phyloP scores from a whole-genome alignment of 139 green algal genomes.

The Coelastrella sp. region DNA sequence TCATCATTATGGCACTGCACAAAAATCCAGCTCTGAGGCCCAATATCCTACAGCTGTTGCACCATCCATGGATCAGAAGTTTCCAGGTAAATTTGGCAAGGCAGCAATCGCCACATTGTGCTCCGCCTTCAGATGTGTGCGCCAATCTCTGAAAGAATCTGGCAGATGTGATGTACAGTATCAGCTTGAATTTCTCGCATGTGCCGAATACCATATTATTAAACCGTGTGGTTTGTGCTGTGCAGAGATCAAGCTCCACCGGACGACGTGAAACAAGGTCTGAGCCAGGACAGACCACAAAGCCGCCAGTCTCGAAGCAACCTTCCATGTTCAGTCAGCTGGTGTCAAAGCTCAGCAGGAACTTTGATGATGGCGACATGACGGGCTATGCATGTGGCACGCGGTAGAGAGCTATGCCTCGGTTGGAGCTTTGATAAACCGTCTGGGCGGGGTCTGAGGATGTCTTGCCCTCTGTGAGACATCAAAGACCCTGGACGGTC shows the following conservation, averaged over 20 bases:
- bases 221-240: not conserved
- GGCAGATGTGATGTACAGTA: too few relatives aligned
- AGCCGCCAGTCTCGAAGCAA: not conserved
- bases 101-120: too few relatives aligned
- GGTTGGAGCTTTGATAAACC: too few relatives aligned
- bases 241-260: not conserved
- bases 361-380: conserved; percentile 20
- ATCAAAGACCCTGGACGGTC: too few relatives aligned
- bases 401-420: not conserved
- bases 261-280: not conserved
- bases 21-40: conserved; percentile 37
- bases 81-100: not conserved
- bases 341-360: not conserved
- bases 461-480: too few relatives aligned
- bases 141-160: too few relatives aligned
- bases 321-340: not conserved
- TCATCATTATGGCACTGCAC: conserved; percentile 44
- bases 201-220: not conserved
- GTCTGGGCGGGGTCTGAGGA: too few relatives aligned
- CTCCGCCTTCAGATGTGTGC: not conserved
- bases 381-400: conserved; percentile 24
- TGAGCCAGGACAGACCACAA: not conserved
- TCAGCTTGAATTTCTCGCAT: too few relatives aligned
- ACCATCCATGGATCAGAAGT: conserved; percentile 52
- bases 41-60: conserved; percentile 46